Percentiles rank a stretch among this genome's conserved stretches.
Conservation (phyloP, 306 rosid species). For the Luffa acutangula region DNA sequence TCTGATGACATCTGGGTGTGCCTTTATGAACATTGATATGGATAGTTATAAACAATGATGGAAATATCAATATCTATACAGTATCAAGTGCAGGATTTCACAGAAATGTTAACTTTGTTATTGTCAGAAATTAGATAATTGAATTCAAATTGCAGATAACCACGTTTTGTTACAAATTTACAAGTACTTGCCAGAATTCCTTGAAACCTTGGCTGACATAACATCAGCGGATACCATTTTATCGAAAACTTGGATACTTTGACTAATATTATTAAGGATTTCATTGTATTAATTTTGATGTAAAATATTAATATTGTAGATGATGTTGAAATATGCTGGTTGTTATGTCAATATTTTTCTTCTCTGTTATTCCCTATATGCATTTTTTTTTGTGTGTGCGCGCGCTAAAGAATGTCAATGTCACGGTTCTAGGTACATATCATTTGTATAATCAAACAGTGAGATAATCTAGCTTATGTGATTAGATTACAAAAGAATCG, state of each 20-base stretch:
- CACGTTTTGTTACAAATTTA: background rate
- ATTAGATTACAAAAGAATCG: background rate
- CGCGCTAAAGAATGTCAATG: background rate
- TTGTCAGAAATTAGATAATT: background rate
- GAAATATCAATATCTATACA: background rate
- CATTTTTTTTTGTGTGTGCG: background rate
- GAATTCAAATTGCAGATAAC: background rate
- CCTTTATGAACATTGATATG: background rate
- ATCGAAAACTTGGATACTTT: background rate
- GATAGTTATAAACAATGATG: background rate
- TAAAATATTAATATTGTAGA: background rate
- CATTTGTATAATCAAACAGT: background rate
- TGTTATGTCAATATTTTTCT: background rate
- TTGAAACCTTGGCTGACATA: background rate
- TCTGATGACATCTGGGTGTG: background rate
- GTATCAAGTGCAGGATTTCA: background rate
- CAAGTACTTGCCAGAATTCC: background rate
- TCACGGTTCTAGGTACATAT: background rate
- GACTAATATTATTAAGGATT: background rate
- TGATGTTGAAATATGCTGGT: background rate
- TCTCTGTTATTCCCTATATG: background rate
- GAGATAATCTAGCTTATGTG: background rate
- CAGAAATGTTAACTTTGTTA: background rate
- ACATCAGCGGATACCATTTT: background rate
- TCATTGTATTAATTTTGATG: background rate